Conservation (phyloP, 139 green algal genomes). For the Edaphochlamys debaryana region DNA sequence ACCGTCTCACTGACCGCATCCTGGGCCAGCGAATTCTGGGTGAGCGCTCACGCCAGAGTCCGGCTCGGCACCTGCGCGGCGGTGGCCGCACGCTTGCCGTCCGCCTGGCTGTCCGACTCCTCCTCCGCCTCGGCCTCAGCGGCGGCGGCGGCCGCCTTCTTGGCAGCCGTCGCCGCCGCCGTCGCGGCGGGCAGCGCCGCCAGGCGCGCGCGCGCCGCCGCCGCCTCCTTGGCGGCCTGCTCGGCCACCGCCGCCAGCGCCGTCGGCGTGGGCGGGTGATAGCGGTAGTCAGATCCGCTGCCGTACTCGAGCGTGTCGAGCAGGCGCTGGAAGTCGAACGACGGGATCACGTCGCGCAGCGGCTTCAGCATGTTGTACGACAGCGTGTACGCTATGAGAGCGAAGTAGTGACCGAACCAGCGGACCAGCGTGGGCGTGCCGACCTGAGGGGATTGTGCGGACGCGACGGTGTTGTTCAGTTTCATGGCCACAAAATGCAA, state of each 20-base stretch:
- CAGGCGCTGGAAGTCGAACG: slow-evolving; percentile 38
- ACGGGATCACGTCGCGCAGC: slow-evolving; percentile 24
- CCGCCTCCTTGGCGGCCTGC: not conserved
- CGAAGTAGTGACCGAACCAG: slow-evolving; percentile 67
- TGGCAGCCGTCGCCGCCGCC: not conserved
- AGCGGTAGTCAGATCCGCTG: slow-evolving; percentile 47
- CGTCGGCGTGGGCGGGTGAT: not conserved
- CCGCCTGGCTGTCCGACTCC: no score
- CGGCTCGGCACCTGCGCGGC: no score
- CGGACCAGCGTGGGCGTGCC: slow-evolving; percentile 40
- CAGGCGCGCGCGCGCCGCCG: no score
- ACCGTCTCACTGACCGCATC: no score
- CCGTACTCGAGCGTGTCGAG: slow-evolving; percentile 57
- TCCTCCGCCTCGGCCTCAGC: no score
- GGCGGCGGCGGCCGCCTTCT: no score
- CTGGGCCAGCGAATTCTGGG: no score
- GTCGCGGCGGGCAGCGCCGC: not conserved
- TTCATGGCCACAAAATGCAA: no score
- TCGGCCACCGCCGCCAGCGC: not conserved
- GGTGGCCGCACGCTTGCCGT: no score
- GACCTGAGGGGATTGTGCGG: slow-evolving; percentile 43
- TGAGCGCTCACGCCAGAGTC: no score
- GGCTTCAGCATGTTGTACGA: slow-evolving; percentile 39
- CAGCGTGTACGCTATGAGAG: slow-evolving; percentile 55
- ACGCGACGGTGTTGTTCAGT: no score